These are phyloP conservation scores for Cladosporium colombiae DNA, from an alignment of 2,329 filamentous ascomycete genomes.

Conservation along the genomic window DNA sequence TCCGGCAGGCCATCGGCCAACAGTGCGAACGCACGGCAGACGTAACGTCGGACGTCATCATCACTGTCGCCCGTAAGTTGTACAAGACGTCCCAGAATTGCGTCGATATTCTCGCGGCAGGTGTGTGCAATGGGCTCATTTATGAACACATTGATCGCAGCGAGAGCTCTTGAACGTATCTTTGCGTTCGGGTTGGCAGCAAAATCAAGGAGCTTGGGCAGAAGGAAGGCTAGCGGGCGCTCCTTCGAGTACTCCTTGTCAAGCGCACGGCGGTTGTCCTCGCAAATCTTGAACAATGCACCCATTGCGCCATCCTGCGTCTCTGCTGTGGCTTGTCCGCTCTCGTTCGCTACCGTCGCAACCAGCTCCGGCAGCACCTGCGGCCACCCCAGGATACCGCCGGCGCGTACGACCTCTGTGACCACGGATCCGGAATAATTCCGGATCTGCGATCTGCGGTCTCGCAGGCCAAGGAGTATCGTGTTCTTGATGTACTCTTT, in stretches of 20 bases:
- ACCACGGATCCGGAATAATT: constrained; percentile 91
- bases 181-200: constrained; percentile 74
- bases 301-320: constrained; percentile 93
- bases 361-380: constrained; percentile 83
- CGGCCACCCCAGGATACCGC: constrained; percentile 87
- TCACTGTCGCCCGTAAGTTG: constrained; percentile 73
- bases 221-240: constrained; percentile 80
- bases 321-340: constrained; percentile 60
- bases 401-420: constrained; percentile 82
- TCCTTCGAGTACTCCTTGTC: constrained; percentile 87
- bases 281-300: constrained; percentile 91
- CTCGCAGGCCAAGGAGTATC: constrained; percentile 76
- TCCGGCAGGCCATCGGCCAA: constrained; percentile 88
- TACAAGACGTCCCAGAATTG: constrained; percentile 80
- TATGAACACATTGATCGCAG: constrained; percentile 88
- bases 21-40: constrained; percentile 90
- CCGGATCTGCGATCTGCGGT: constrained; percentile 78
- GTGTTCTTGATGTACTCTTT: constrained; percentile 77
- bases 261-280: constrained; percentile 86
- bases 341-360: constrained; percentile 70
- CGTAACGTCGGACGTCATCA: constrained; percentile 83
- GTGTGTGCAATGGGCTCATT: constrained; percentile 71
- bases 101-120: constrained; percentile 76
- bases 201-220: constrained; percentile 87
- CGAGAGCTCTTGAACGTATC: constrained; percentile 77